phyloP scores from a whole-genome alignment of 2,329 filamentous ascomycete species.

The Magnaporthiopsis incrustans region DNA sequence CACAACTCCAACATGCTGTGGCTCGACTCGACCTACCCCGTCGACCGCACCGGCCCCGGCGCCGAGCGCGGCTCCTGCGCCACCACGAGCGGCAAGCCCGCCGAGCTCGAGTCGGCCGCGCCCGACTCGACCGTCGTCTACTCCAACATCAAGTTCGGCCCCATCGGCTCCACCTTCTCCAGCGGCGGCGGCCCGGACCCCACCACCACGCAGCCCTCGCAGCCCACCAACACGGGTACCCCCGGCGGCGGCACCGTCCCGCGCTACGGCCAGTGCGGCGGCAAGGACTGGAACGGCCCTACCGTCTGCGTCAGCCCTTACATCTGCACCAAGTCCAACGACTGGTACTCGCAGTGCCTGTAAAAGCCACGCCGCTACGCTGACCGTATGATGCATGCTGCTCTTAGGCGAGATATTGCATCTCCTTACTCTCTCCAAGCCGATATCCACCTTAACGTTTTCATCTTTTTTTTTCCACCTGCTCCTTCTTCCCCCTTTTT shows the following conservation, averaged over 20 bases:
- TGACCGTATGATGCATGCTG: too few species aligned
- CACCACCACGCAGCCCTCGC: background rate
- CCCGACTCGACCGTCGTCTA: conserved; percentile 44
- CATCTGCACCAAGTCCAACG: background rate
- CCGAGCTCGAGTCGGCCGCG: conserved; percentile 35
- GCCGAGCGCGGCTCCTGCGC: conserved; percentile 46
- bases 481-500: too few species aligned
- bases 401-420: too few species aligned
- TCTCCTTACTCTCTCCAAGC: too few species aligned
- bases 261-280: background rate
- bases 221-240: background rate
- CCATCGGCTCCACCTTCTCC: conserved; percentile 22
- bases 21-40: conserved; percentile 62
- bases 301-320: conserved; percentile 2
- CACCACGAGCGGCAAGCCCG: conserved; percentile 41
- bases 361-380: background rate
- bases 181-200: background rate
- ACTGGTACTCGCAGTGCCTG: conserved; percentile 4
- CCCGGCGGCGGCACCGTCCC: conserved; percentile 1
- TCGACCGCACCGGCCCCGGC: conserved; percentile 35
- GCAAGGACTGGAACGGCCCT: background rate
- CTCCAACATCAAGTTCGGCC: conserved; percentile 30
- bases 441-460: too few species aligned
- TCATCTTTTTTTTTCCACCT: too few species aligned
- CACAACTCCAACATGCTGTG: conserved; percentile 64